Percentiles rank a stretch among this genome's conserved stretches.
Evolutionary conservation across 805 yeast genomes (phyloP).

Genomic region (Starmerella kuoi): DNA sequence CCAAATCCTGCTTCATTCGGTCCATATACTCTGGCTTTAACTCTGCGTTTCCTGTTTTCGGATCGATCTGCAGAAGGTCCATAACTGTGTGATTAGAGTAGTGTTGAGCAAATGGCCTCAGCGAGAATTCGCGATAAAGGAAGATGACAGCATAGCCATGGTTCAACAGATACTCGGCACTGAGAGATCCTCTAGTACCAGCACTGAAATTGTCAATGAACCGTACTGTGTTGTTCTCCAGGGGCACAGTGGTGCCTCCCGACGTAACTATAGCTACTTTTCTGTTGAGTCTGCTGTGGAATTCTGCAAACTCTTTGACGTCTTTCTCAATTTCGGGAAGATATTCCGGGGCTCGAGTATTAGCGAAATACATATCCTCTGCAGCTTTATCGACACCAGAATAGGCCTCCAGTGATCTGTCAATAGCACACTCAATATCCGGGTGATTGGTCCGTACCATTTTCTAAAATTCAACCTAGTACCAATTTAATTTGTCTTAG

Average conservation of each 20-base stretch:
- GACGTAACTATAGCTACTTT: conserved; percentile 75
- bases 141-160: conserved; percentile 86
- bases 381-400: conserved; percentile 54
- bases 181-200: conserved; percentile 94
- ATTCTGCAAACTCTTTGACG: conserved; percentile 48
- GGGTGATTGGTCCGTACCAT: conserved; percentile 11
- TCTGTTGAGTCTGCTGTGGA: conserved; percentile 34
- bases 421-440: conserved; percentile 49
- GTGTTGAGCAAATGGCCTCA: conserved; percentile 85
- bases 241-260: conserved; percentile 97
- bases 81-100: conserved; percentile 72
- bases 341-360: conserved; percentile 64
- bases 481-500: no score
- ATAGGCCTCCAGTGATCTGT: conserved; percentile 58
- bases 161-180: conserved; percentile 82
- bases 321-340: conserved; percentile 48
- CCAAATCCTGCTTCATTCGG: conserved; percentile 46
- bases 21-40: conserved; percentile 49
- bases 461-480: neutral
- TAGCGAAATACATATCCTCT: conserved; percentile 71
- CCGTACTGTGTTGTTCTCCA: conserved; percentile 91
- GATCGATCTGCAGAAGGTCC: conserved; percentile 57
- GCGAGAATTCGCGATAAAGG: conserved; percentile 80
- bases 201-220: conserved; percentile 95
- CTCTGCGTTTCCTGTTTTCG: conserved; percentile 38